These are phyloP conservation scores for Cubamyces lactineus DNA, from an alignment of 768 basidiomycete genomes.

Conservation along the genomic window DNA sequence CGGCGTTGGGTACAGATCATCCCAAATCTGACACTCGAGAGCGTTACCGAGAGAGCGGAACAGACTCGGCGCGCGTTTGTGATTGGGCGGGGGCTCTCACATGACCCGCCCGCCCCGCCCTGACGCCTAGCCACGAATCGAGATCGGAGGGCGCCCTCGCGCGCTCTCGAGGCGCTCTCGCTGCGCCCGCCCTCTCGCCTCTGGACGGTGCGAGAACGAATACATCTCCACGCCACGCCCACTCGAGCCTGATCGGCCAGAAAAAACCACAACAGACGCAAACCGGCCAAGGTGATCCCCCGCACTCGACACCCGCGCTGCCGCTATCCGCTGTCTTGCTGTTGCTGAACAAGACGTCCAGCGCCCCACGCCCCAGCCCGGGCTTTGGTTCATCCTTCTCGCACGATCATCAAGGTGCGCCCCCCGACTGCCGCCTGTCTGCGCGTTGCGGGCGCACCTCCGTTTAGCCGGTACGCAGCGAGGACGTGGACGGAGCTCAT, in stretches of 20 bases:
- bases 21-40: not conserved
- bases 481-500: not conserved
- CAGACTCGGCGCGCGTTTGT: not conserved
- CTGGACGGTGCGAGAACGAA: not conserved
- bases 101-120: constrained; percentile 10
- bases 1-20: not conserved
- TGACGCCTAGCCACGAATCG: not conserved
- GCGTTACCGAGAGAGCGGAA: constrained; percentile 5
- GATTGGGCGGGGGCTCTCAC: constrained; percentile 9
- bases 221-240: not conserved
- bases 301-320: not conserved
- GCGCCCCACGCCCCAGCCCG: not conserved
- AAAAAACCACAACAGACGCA: not conserved
- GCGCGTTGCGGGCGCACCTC: not conserved
- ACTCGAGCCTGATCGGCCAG: not conserved
- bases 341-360: not conserved
- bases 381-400: constrained; percentile 2
- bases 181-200: not conserved
- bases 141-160: constrained; percentile 9
- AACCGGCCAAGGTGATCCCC: not conserved
- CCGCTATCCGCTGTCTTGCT: constrained; percentile 1
- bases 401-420: constrained; percentile 1
- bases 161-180: not conserved
- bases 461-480: constrained; percentile 1
- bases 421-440: constrained; percentile 1